Evolutionary conservation across 768 basidiomycete species (phyloP).

Genomic region (Pisolithus albus): DNA sequence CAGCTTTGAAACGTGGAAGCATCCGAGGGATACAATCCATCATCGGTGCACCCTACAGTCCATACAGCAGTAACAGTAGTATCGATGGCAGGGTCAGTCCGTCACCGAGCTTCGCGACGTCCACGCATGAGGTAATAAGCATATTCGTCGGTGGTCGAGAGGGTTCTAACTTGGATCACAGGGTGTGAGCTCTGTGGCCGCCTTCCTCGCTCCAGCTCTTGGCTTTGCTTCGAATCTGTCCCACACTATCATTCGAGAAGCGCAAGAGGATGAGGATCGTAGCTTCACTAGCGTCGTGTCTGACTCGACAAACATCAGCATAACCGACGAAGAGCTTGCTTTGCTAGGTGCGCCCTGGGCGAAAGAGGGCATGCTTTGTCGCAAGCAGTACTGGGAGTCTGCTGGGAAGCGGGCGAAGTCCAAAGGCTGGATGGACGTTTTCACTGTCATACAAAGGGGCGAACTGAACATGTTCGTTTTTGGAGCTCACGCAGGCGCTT

Average conservation of each 20-base stretch:
- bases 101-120: conserved; percentile 89
- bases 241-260: conserved; percentile 92
- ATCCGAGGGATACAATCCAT: conserved; percentile 85
- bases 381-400: conserved; percentile 92
- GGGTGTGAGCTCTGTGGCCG: conserved; percentile 55
- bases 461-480: conserved; percentile 96
- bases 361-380: conserved; percentile 93
- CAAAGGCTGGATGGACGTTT: conserved; percentile 90
- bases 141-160: not conserved
- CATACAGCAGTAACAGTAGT: conserved; percentile 78
- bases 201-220: conserved; percentile 77
- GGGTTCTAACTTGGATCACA: conserved; percentile 22
- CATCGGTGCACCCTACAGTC: conserved; percentile 62
- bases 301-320: conserved; percentile 68
- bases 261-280: conserved; percentile 79
- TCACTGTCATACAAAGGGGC: conserved; percentile 93
- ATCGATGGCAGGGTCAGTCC: conserved; percentile 90
- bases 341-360: conserved; percentile 97
- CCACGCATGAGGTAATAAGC: conserved; percentile 69
- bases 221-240: conserved; percentile 96
- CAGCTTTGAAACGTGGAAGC: conserved; percentile 82
- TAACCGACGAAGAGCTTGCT: conserved; percentile 93
- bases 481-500: conserved; percentile 63
- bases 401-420: conserved; percentile 78
- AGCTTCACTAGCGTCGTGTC: conserved; percentile 62